Base-by-base conservation (phyloP, 202 grass and related monocot species). In the Hordeum pubiflorum region DNA sequence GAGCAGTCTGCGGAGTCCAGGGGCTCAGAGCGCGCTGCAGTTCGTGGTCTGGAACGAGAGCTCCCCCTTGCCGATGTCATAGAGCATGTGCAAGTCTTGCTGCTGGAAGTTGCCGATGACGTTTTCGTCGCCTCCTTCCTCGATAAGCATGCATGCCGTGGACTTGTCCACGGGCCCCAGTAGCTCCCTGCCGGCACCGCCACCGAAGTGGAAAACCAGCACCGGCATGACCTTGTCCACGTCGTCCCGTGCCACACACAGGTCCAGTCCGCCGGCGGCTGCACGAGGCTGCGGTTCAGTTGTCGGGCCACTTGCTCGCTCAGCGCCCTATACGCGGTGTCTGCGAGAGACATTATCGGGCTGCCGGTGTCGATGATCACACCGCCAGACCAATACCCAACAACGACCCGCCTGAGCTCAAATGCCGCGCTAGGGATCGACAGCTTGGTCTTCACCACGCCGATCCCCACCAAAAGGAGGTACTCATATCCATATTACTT, bases 21-120 rank as follows among this genome's bases (percentile, higher is more conserved):
- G 22, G 34, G 33, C 18, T 81, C 18, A 68, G 55, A 85, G n/a
- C 0, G 9, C 11, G 63, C 56, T 77, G 79, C 85, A 87, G 31
- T 82, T 56, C 2, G 72, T 57, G 17, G 41, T 9, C 56, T 82
- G 73, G 79, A 87, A 87, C 40, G 79, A 87, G 26, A 82, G 43
- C 6, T n/a, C 10, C 18, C 26, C 79, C 0, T 29, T 4, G 56
- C 3, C 24, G 13, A 87, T 58, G 74, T 87, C 85, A 24, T 77
- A 87, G 9, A 87, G 79, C 64, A 82, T 22, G n/a, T 78, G 79
- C 65, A 87, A 64, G 85, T 82, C 18, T 58, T 78, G 85, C 65
- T 64, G 73, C 79, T 57, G 60, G 85, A 10, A 82, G 79, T 72
- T 82, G 64, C 85, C 85, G 74, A 87, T 78, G 43, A 87, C 0